Percentiles rank a stretch among this genome's conserved stretches.
Evolutionary conservation across 805 yeast genomes (phyloP).

Genomic region (Zygosaccharomyces pseudorouxii): DNA sequence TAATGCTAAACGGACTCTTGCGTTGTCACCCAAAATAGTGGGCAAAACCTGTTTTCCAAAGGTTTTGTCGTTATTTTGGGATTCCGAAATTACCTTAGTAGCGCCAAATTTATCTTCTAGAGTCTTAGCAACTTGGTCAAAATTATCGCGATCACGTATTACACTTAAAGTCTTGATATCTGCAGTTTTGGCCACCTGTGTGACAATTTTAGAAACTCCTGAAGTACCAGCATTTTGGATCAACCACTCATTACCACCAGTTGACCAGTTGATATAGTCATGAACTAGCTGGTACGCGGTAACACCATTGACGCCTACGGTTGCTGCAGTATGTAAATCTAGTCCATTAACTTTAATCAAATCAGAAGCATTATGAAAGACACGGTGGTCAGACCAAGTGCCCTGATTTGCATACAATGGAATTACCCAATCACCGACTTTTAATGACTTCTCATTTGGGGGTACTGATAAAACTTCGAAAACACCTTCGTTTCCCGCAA

Average conservation of each 20-base stretch:
- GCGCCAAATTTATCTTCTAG: conserved; percentile 68
- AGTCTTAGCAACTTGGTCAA: conserved; percentile 55
- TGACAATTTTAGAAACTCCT: conserved; percentile 88
- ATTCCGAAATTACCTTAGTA: conserved; percentile 81
- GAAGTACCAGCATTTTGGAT: conserved; percentile 96
- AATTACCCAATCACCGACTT: conserved; percentile 81
- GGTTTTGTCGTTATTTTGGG: conserved; percentile 65
- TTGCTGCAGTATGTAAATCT: conserved; percentile 70
- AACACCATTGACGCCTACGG: conserved; percentile 86
- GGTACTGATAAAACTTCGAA: conserved; percentile 81
- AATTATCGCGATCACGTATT: conserved; percentile 77
- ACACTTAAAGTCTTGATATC: conserved; percentile 84
- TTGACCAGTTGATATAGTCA: conserved; percentile 43
- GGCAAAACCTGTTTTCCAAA: conserved; percentile 54
- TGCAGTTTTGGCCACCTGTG: conserved; percentile 74
- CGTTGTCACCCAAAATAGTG: conserved; percentile 40
- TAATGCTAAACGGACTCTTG: conserved; percentile 67
- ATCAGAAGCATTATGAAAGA: conserved; percentile 47
- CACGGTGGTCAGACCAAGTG: conserved; percentile 83
- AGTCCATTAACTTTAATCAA: conserved; percentile 50
- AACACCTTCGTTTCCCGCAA: conserved; percentile 92
- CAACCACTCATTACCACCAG: conserved; percentile 64
- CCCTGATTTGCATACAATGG: conserved; percentile 78
- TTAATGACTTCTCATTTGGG: conserved; percentile 39
- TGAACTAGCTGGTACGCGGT: conserved; percentile 88